Percentiles rank a stretch among this genome's conserved stretches.
phyloP scores from a whole-genome alignment of 2,329 filamentous ascomycete species.

The Phoma sp. region DNA sequence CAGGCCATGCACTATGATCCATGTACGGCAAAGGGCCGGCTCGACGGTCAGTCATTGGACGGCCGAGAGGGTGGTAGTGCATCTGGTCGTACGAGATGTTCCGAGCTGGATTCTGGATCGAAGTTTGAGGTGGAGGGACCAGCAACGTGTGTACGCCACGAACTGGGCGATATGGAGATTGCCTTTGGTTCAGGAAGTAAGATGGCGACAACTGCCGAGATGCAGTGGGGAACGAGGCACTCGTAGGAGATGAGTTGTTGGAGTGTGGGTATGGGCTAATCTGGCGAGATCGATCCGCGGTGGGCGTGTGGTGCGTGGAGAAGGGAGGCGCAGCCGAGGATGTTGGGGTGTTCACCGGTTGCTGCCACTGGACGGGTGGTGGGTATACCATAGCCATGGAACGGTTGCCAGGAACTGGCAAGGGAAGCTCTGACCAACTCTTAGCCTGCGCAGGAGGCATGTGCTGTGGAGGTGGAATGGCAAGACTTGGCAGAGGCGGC shows the following conservation, averaged over 20 bases:
- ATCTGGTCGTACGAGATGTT: conserved; percentile 56
- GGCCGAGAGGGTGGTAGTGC: conserved; percentile 58
- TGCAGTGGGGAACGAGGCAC: conserved; percentile 67
- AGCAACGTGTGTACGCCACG: conserved; percentile 89
- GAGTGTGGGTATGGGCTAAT: conserved; percentile 62
- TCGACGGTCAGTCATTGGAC: conserved; percentile 54
- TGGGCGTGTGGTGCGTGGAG: conserved; percentile 37
- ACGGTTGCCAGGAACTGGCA: conserved; percentile 63
- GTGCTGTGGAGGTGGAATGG: conserved; percentile 61
- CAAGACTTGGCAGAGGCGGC: conserved; percentile 74
- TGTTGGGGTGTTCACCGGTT: conserved; percentile 49
- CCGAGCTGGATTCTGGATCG: conserved; percentile 65
- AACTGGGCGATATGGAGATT: conserved; percentile 91
- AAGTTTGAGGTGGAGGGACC: conserved; percentile 81
- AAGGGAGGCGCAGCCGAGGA: conserved; percentile 38
- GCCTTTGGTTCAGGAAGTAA: conserved; percentile 83
- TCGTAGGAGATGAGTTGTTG: conserved; percentile 70
- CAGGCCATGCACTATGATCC: conserved; percentile 48
- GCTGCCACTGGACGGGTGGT: conserved; percentile 60
- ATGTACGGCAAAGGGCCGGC: conserved; percentile 54
- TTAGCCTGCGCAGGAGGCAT: conserved; percentile 41
- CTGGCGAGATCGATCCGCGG: conserved; percentile 53
- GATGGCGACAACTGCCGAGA: conserved; percentile 83
- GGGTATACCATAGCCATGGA: conserved; percentile 81
- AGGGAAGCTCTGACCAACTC: conserved; percentile 53